Evolutionary conservation across 352 stramenopile genomes (phyloP).

Genomic region (Blastocystis sp.): DNA sequence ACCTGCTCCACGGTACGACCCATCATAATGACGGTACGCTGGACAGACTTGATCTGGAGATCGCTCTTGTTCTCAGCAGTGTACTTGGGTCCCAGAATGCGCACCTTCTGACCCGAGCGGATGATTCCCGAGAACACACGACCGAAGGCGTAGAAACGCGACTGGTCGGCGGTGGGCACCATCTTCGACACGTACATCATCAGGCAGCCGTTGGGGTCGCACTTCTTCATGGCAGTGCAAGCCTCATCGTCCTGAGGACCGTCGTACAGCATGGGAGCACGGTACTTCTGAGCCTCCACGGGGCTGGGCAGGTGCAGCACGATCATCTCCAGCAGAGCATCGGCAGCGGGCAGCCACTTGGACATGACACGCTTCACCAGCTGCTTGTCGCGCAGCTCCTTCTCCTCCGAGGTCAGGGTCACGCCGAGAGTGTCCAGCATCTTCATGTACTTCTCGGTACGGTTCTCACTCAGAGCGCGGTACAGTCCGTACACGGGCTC

Average conservation of each 20-base stretch:
- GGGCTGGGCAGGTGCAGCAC: conserved; percentile 95
- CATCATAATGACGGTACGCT: conserved; percentile 99
- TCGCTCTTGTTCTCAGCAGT: conserved; percentile 98
- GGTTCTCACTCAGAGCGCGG: conserved; percentile 90
- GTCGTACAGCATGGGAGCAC: conserved; percentile 94
- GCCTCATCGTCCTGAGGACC: conserved; percentile 92
- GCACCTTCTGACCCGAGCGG: conserved; percentile 92
- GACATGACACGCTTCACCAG: conserved; percentile 96
- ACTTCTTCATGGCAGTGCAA: conserved; percentile 89
- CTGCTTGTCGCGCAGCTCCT: conserved; percentile 84
- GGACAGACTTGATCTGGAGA: conserved; percentile 98
- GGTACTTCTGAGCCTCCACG: conserved; percentile 86
- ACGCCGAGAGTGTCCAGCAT: conserved; percentile 88
- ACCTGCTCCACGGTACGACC: conserved; percentile 93
- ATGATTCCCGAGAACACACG: conserved; percentile 98
- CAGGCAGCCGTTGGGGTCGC: conserved; percentile 87
- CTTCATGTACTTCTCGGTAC: conserved; percentile 91
- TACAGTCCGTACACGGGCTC: conserved; percentile 98
- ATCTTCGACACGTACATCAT: conserved; percentile 99
- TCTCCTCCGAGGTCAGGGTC: conserved; percentile 87
- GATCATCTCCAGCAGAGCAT: conserved; percentile 99
- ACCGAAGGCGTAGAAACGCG: conserved; percentile 97
- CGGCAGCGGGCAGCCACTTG: conserved; percentile 93
- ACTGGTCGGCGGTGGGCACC: conserved; percentile 92
- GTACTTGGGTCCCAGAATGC: conserved; percentile 98